phyloP scores from a whole-genome alignment of 176 grass and related monocot species.

The Triticum turgidum region DNA sequence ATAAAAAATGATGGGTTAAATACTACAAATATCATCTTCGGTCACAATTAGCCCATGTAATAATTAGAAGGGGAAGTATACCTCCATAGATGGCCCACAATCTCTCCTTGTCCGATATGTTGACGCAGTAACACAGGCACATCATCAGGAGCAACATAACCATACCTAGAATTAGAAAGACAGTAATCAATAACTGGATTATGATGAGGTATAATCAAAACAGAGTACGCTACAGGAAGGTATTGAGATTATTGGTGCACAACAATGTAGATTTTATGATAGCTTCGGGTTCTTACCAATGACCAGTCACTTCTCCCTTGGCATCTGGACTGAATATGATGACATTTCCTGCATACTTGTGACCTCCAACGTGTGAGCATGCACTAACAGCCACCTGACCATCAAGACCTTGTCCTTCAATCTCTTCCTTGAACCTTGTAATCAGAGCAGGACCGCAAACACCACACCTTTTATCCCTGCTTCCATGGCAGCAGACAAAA shows the following conservation, averaged over 20 bases:
- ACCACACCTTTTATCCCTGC: constrained; percentile 89
- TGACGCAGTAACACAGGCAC: constrained; percentile 69
- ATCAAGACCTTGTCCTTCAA: constrained; percentile 48
- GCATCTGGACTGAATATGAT: constrained; percentile 70
- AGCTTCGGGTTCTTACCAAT: constrained; percentile 70
- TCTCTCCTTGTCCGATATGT: constrained; percentile 84
- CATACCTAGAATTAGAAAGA: constrained; percentile 76
- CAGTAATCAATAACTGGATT: constrained; percentile 15
- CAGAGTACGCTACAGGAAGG: not conserved
- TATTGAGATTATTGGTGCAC: not conserved
- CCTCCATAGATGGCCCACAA: constrained; percentile 87
- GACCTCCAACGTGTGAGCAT: constrained; percentile 92
- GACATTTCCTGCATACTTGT: constrained; percentile 97
- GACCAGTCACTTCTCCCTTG: constrained; percentile 71
- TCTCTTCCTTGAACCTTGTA: constrained; percentile 83
- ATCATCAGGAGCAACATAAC: constrained; percentile 95
- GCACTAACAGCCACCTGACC: constrained; percentile 72
- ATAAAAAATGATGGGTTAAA: constrained; percentile 3
- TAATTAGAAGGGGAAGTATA: constrained; percentile 39
- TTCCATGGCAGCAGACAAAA: constrained; percentile 87
- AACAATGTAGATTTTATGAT: constrained; percentile 9
- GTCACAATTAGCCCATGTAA: not conserved
- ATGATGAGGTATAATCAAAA: not conserved
- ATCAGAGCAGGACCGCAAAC: constrained; percentile 85
- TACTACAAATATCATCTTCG: not conserved